These are phyloP conservation scores for Microcyclospora tardicrescens DNA, from an alignment of 2,329 filamentous ascomycete species.

Conservation along the genomic window DNA sequence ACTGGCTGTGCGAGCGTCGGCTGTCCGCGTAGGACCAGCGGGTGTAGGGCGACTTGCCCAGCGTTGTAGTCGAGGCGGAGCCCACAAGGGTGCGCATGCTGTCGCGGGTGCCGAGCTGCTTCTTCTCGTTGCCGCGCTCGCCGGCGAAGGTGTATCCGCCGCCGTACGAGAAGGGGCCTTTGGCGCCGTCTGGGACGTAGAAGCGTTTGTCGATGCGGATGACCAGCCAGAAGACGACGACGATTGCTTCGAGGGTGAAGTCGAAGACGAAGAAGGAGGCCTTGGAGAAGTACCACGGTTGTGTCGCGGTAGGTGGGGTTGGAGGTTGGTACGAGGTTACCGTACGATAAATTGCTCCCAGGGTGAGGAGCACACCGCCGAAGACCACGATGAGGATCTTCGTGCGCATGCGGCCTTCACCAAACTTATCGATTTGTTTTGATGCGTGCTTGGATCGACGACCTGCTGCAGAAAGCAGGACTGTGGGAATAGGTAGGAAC, in stretches of 20 bases:
- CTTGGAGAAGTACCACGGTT: slow-evolving; percentile 21
- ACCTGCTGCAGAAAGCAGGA: slow-evolving; percentile 5
- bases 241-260: slow-evolving; percentile 19
- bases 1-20: slow-evolving; percentile 6
- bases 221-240: slow-evolving; percentile 15
- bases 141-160: slow-evolving; percentile 13
- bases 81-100: slow-evolving; percentile 12
- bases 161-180: slow-evolving; percentile 12
- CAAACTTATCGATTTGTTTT: slow-evolving; percentile 6
- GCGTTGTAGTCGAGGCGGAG: slow-evolving; percentile 2
- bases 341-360: slow-evolving; percentile 15
- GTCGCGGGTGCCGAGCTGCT: slow-evolving; percentile 9
- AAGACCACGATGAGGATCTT: slow-evolving; percentile 11
- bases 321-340: slow-evolving; percentile 16
- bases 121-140: slow-evolving; percentile 19
- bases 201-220: slow-evolving; percentile 17
- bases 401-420: slow-evolving; percentile 7
- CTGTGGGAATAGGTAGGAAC: slow-evolving; percentile 9
- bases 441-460: neutral
- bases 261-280: slow-evolving; percentile 18
- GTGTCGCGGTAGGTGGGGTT: slow-evolving; percentile 15
- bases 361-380: slow-evolving; percentile 4
- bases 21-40: slow-evolving; percentile 2
- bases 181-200: slow-evolving; percentile 17
- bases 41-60: no score